phyloP scores from a whole-genome alignment of 352 stramenopile species.

The Pythium sukuiense region DNA sequence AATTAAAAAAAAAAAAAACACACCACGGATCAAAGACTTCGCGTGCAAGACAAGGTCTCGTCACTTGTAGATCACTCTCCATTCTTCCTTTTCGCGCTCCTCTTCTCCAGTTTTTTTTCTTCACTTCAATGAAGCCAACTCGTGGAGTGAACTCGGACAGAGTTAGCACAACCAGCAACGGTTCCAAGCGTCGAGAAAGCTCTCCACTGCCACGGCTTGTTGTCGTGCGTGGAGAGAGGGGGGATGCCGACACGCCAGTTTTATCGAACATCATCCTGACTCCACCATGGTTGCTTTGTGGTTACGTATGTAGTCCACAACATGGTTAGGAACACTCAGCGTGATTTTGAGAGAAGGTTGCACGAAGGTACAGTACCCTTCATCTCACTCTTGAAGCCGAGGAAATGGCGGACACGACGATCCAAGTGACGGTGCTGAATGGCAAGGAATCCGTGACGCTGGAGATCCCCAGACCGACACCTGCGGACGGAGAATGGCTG shows the following conservation, averaged over 20 bases:
- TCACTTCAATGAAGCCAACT: not conserved
- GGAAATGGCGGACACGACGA: slow-evolving; percentile 18
- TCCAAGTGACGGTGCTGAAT: slow-evolving; percentile 44
- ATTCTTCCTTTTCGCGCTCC: not conserved
- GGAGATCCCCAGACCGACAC: slow-evolving; percentile 21
- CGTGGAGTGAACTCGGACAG: not conserved
- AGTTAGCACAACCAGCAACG: too few relatives aligned
- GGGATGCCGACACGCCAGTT: not conserved
- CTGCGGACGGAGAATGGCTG: slow-evolving; percentile 31
- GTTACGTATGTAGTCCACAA: not conserved
- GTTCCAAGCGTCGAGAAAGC: not conserved
- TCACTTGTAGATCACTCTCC: not conserved
- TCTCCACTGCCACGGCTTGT: too few relatives aligned
- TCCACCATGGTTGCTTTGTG: too few relatives aligned
- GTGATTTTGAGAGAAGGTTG: not conserved
- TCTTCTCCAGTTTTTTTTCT: not conserved
- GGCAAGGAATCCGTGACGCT: slow-evolving; percentile 44
- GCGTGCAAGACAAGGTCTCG: not conserved
- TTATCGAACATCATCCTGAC: not conserved
- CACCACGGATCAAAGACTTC: too few relatives aligned
- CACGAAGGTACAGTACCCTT: slow-evolving; percentile 1
- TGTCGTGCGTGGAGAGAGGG: not conserved
- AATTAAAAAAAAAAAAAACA: not conserved
- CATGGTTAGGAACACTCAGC: not conserved
- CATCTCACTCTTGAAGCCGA: not conserved